Conservation (phyloP, 2,329 filamentous ascomycete species). For the Ophiostoma sp. region DNA sequence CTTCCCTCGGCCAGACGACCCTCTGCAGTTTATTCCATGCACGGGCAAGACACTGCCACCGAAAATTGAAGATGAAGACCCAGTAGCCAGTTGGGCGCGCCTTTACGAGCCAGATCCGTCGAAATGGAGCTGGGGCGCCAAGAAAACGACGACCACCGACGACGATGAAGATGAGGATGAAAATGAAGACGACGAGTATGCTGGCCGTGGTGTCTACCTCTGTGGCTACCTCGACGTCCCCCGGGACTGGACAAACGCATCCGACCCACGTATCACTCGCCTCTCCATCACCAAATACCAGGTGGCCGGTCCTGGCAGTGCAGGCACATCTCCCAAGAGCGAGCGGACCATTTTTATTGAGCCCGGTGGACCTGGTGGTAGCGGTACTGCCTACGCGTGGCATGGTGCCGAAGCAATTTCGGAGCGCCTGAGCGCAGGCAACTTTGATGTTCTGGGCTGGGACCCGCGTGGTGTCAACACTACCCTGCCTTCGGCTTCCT, state of each 20-base stretch:
- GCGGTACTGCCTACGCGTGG: slow-evolving; percentile 47
- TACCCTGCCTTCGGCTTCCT: slow-evolving; percentile 47
- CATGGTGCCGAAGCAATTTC: slow-evolving; percentile 41
- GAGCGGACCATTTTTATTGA: slow-evolving; percentile 51
- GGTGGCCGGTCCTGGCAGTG: slow-evolving; percentile 42
- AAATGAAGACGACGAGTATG: slow-evolving; percentile 36
- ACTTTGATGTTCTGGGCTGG: slow-evolving; percentile 53
- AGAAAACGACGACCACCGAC: not conserved
- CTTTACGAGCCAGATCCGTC: slow-evolving; percentile 47
- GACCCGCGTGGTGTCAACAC: slow-evolving; percentile 56
- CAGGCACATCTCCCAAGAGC: slow-evolving; percentile 41
- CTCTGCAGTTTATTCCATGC: slow-evolving; percentile 51
- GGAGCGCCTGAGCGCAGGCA: slow-evolving; percentile 44
- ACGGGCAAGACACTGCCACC: slow-evolving; percentile 45
- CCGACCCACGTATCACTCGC: slow-evolving; percentile 46
- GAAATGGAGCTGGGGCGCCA: slow-evolving; percentile 49
- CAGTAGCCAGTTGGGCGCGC: slow-evolving; percentile 42
- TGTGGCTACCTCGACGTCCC: slow-evolving; percentile 52
- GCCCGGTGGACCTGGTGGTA: slow-evolving; percentile 52
- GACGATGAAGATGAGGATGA: slow-evolving; percentile 27
- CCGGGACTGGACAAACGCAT: slow-evolving; percentile 49
- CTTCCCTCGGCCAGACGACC: slow-evolving; percentile 46
- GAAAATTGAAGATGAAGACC: slow-evolving; percentile 42
- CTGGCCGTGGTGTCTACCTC: slow-evolving; percentile 47
- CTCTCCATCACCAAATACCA: slow-evolving; percentile 53